Evolutionary conservation across 2,329 filamentous ascomycete genomes (phyloP).

Genomic region (Ascochyta rabiei): DNA sequence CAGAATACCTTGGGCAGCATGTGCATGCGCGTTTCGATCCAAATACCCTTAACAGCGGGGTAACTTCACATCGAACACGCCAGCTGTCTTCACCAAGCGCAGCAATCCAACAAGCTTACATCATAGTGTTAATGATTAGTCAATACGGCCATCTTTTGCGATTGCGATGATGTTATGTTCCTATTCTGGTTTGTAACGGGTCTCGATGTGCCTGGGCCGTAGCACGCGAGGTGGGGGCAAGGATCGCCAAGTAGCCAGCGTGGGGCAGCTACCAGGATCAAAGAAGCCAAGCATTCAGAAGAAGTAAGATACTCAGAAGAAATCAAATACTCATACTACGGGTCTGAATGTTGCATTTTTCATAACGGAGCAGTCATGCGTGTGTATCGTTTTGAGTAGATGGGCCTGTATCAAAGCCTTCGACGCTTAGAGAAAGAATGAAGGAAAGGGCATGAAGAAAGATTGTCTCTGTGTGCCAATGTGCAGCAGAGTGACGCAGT

Average conservation of each 20-base stretch:
- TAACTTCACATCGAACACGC: neutral
- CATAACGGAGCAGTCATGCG: too few relatives aligned
- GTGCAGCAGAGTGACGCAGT: neutral
- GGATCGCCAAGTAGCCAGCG: neutral
- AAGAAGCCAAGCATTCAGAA: neutral
- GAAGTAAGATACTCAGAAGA: too few relatives aligned
- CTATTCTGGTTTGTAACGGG: neutral
- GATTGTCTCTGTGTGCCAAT: too few relatives aligned
- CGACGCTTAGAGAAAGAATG: neutral
- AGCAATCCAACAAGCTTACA: neutral
- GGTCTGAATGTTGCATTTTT: too few relatives aligned
- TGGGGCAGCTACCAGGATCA: neutral
- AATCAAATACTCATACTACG: too few relatives aligned
- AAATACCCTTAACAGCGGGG: neutral
- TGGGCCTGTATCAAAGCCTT: neutral
- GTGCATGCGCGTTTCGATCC: neutral
- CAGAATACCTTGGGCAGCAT: neutral
- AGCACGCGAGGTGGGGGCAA: constrained; percentile 5
- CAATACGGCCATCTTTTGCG: neutral
- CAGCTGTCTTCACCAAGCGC: neutral
- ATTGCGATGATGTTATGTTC: neutral
- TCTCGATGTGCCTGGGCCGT: neutral
- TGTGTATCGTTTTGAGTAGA: neutral
- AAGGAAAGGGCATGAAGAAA: too few relatives aligned
- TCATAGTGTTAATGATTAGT: neutral